Conservation (phyloP, 176 grass and related monocot species). For the Phragmites australis region DNA sequence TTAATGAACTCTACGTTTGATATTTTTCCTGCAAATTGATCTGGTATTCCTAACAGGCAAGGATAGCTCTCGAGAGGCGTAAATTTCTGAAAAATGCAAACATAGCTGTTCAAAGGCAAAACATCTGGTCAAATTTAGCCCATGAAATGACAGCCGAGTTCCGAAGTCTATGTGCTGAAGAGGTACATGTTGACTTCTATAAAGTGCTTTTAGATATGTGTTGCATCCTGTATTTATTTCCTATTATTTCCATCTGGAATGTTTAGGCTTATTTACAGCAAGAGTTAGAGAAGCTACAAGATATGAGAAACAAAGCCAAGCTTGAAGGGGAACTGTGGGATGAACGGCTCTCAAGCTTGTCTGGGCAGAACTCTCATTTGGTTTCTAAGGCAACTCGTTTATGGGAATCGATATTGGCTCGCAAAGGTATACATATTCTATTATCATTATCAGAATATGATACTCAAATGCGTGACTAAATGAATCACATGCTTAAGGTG, state of each 20-base stretch:
- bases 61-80: conserved; percentile 95
- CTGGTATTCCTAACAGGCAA: conserved; percentile 63
- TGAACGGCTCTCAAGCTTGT: conserved; percentile 72
- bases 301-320: conserved; percentile 94
- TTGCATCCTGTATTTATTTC: conserved; percentile 29
- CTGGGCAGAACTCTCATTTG: conserved; percentile 91
- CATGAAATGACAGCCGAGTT: conserved; percentile 99
- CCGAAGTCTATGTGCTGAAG: conserved; percentile 98
- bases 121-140: conserved; percentile 91
- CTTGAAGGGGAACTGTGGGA: conserved; percentile 85
- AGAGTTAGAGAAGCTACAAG: conserved; percentile 93
- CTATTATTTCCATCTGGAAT: conserved; percentile 37
- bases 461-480: background rate
- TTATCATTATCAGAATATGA: conserved; percentile 13
- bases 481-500: background rate
- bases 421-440: conserved; percentile 61
- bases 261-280: conserved; percentile 96
- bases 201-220: conserved; percentile 34
- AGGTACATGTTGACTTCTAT: conserved; percentile 59
- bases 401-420: conserved; percentile 98
- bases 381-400: conserved; percentile 85
- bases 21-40: conserved; percentile 26
- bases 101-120: conserved; percentile 86
- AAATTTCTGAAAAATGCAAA: conserved; percentile 97
- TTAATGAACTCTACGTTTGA: conserved; percentile 1